Base-by-base conservation (phyloP, 192 early-diverging fungal species). In the Coemansia nantahalensis region DNA sequence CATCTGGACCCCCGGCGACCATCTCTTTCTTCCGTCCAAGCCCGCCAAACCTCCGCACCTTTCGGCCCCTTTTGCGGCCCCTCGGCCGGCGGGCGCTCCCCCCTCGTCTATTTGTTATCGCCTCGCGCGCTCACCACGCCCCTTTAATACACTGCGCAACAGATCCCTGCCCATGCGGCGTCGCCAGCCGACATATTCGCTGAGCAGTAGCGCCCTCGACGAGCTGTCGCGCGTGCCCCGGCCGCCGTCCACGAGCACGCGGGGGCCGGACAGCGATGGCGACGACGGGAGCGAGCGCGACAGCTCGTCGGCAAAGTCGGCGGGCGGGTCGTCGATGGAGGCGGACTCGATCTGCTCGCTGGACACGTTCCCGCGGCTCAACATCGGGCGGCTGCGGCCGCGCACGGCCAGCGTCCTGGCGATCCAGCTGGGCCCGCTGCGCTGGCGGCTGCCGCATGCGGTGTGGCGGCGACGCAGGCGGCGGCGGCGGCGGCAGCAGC, bases 311-410 rank as follows among this genome's bases (percentile, higher is more conserved):
- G 49, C 15, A 19, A 51, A 26, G 17, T 31, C 14, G 40, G 30
- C 39, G 3, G 48, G 40, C 13, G 17, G 28, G 19, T 51, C 39
- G 15, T 33, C 50, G 14, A 46, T 52, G 31, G 54, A 47, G 22
- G 64, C 62, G 6, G 63, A 74, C 40, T 66, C 63, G 35, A 74
- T 74, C 23, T 74, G 59, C 45, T 62, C 70, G 21, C 36, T 74
- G 10, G 54, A 62, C 23, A 66, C 62, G 19, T 47, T 73, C 39
- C 57, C 63, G 1, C 48, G 48, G 38, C 69, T 59, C 13, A 54
- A 41, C 34, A 50, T 54, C 11, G 53, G 53, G 16, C 32, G 53
- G 26, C 41, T 45, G 28, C 51, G 51, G 40, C 40, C 51, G 41
- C 19, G 49, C 10, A n/a, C 21, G 24, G 17, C 7, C 28, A 6